Percentiles rank a stretch among this genome's conserved stretches.
Conservation (phyloP, 2,329 filamentous ascomycete species). For the Trichophyton mentagrophytes region DNA sequence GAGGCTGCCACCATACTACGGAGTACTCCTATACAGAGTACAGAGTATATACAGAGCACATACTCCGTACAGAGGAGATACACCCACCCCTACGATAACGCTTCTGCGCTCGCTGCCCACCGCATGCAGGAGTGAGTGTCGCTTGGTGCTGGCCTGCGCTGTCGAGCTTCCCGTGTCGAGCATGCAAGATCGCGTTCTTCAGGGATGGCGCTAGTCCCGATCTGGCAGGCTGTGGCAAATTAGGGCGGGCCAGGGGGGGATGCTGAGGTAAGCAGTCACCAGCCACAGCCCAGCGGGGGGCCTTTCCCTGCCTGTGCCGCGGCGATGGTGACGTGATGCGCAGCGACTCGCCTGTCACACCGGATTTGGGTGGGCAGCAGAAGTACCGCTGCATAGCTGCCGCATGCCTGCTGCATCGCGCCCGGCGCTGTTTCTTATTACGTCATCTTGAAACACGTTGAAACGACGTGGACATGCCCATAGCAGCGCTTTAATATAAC, state of each 20-base stretch:
- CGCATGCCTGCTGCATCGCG: background rate
- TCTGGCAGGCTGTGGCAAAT: background rate
- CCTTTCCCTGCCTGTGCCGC: background rate
- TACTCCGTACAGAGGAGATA: too few relatives aligned
- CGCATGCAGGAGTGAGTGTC: too few relatives aligned
- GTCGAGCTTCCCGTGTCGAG: background rate
- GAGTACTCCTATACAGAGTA: too few relatives aligned
- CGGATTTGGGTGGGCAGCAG: background rate
- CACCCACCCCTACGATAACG: too few relatives aligned
- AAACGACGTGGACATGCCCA: background rate
- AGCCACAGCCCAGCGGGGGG: background rate
- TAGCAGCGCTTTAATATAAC: background rate
- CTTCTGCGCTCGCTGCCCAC: too few relatives aligned
- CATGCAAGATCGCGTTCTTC: background rate
- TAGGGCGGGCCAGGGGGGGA: background rate
- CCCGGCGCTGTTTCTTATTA: background rate
- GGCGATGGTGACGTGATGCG: background rate
- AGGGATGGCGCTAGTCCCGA: background rate
- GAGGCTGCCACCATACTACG: too few relatives aligned
- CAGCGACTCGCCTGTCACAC: background rate
- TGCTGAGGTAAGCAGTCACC: background rate
- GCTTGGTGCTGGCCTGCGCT: too few relatives aligned
- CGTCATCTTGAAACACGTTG: background rate
- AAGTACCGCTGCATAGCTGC: background rate
- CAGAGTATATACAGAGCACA: too few relatives aligned